Evolutionary conservation across 129 eudicot species (phyloP).

Genomic region (Flaveria brownii): DNA sequence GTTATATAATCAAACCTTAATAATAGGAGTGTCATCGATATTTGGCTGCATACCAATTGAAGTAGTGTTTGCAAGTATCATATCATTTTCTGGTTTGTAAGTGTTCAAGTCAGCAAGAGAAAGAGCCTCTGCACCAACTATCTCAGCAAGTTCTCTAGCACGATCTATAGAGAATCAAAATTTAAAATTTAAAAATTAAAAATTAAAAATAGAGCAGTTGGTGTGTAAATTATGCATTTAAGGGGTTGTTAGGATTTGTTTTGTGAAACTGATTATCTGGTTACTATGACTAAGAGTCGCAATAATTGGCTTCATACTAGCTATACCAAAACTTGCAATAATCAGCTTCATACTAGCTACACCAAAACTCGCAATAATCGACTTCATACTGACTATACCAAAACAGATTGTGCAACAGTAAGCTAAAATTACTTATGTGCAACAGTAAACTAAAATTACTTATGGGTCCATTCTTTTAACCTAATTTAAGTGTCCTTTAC

Average conservation of each 20-base stretch:
- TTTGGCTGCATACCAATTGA: constrained; percentile 97
- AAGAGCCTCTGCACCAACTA: constrained; percentile 80
- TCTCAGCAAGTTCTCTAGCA: constrained; percentile 73
- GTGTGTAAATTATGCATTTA: not conserved
- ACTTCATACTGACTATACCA: no score
- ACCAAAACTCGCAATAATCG: not conserved
- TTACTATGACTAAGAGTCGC: constrained; percentile 2
- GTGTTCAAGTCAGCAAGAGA: constrained; percentile 61
- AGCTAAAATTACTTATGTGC: not conserved
- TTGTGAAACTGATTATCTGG: constrained; percentile 7
- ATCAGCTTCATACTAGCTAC: not conserved
- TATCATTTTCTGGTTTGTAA: constrained; percentile 69
- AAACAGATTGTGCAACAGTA: not conserved
- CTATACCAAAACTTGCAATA: not conserved
- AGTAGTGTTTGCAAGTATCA: constrained; percentile 96
- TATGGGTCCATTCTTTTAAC: not conserved
- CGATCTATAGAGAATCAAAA: constrained; percentile 43
- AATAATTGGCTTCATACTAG: not conserved
- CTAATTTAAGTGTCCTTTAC: no score
- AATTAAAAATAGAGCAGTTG: not conserved
- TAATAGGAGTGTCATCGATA: constrained; percentile 75
- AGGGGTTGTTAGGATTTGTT: constrained; percentile 4
- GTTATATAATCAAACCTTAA: constrained; percentile 58
- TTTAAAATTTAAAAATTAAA: not conserved
- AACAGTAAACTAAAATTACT: not conserved